Evolutionary conservation across 2,329 filamentous ascomycete genomes (phyloP), one percentile per base, ranked within the genome.

Genomic region (Dactylellina cionopaga): DNA sequence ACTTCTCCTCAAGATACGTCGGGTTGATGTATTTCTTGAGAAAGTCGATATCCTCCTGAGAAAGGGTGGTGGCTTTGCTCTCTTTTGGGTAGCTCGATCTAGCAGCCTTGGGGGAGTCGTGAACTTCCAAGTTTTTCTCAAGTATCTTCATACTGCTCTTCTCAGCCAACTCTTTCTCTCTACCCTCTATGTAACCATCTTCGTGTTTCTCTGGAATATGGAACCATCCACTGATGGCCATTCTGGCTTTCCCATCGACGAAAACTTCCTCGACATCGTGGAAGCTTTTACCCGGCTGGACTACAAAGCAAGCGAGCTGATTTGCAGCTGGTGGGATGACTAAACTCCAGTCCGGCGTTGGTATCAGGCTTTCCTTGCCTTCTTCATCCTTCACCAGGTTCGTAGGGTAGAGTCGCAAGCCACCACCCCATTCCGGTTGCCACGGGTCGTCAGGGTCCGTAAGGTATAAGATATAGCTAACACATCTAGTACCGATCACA

Each of bases 261-360:
- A 97, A 98, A 3, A 99, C 95, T 82, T 99, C 95, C 82, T 98
- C 94, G 62, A 99, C 95, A 80, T 99, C 95, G 81, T 99, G 95
- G 81, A 98, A 99, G 80, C 94, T 98, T 85, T 96, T 89, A n/a
- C 95, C 95, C 0, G 95, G 95, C 82, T 97, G 92, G 5, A 99
- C 96, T 15, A 93, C 92, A 80, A 99, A 99, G 86, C 99, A 99
- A 77, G 91, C 95, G 71, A 99, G 85, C 83, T 99, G 95, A 81
- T 98, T 97, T 88, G 94, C 99, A 0, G 93, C 92, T 0, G 95
- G 95, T 0, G 95, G 93, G 70, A 99, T 96, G 41, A 89, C 87
- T 77, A 96, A 90, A 76, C 85, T 88, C 77, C 88, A 88, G 76
- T 96, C 90, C 0, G 94, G 89, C 66, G 87, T 85, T 3, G 94